Evolutionary conservation across 1,284 basidiomycete species (phyloP), one percentile per base, ranked within the genome.

Genomic region (Austroboletus niveus): DNA sequence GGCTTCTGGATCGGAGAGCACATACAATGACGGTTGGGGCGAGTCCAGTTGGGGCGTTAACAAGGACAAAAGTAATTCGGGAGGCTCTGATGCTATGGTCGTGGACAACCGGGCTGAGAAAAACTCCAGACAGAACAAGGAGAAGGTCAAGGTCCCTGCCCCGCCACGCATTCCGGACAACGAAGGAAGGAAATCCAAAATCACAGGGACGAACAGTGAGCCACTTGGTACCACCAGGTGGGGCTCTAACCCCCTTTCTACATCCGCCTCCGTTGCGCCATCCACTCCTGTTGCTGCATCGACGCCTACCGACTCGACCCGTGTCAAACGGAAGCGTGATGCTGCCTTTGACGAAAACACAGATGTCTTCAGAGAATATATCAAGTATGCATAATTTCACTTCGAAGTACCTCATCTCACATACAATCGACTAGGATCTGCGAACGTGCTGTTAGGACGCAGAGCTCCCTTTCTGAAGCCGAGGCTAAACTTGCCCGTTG

Each of bases 401-500:
- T 34, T 27, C 32, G 34, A 27, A 24, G 20, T 9, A 6, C 4
- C 14, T 36, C 12, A n/a, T 17, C 45, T 55, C 20, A 53, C 42
- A 10, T 7, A 52, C 24, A 34, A 30, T 52, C 29, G 31, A 41
- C 17, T 53, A 67, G 65, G 53, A 34, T 53, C 4, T 69, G 57
- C 62, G 69, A 69, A 30, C 69, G 65, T 47, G 64, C 56, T 2
- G 62, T 67, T 49, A 57, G 68, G 44, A 48, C 69, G 42, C 62
- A 49, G 30, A 53, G 56, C 49, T 42, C 51, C 49, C 56, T 69
- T 10, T 47, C 34, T 1, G 69, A 67, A 31, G 69, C 68, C 14
- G 68, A 67, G 36, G 41, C 50, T 8, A 57, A 70, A 39, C 68
- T 56, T 30, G 54, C 57, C 11, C 63, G 62, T 43, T 70, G 66